These are phyloP conservation scores for Nicotiana undulata DNA, from an alignment of 257 asterid species.

Conservation along the genomic window DNA sequence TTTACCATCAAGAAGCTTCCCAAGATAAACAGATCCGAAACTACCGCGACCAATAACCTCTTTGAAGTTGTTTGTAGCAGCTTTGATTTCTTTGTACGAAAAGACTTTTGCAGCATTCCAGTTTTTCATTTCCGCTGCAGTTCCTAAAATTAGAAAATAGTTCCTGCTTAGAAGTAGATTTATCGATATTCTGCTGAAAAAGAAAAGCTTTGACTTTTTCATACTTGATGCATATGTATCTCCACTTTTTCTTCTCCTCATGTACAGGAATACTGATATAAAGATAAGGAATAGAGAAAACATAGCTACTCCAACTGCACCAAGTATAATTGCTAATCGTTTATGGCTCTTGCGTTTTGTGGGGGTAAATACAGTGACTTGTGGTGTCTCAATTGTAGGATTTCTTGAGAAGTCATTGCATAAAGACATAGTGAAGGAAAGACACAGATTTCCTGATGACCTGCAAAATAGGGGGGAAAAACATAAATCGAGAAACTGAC, in stretches of 20 bases:
- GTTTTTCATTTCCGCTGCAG: constrained; percentile 35
- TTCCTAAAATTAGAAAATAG: constrained; percentile 20
- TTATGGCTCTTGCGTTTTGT: constrained; percentile 40
- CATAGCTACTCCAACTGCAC: constrained; percentile 53
- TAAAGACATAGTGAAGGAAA: constrained; percentile 51
- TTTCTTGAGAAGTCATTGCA: constrained; percentile 48
- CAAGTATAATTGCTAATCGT: constrained; percentile 42
- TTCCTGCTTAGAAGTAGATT: neutral
- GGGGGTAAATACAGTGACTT: constrained; percentile 62
- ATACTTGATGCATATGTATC: constrained; percentile 44
- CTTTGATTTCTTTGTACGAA: constrained; percentile 70
- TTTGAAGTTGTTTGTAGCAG: constrained; percentile 77
- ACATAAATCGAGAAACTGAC: neutral
- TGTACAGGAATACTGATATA: constrained; percentile 42
- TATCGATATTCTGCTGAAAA: neutral
- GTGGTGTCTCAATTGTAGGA: constrained; percentile 59
- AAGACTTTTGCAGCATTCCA: constrained; percentile 66
- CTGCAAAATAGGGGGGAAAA: constrained; percentile 25
- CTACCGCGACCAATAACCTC: constrained; percentile 81
- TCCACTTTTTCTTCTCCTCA: constrained; percentile 39
- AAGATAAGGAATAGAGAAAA: constrained; percentile 35
- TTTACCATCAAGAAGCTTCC: constrained; percentile 69
- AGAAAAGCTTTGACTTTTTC: constrained; percentile 2
- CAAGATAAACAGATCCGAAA: constrained; percentile 75
- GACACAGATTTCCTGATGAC: constrained; percentile 80